Conservation (phyloP, 2,329 filamentous ascomycete species). For the Sclerotinia minor region DNA sequence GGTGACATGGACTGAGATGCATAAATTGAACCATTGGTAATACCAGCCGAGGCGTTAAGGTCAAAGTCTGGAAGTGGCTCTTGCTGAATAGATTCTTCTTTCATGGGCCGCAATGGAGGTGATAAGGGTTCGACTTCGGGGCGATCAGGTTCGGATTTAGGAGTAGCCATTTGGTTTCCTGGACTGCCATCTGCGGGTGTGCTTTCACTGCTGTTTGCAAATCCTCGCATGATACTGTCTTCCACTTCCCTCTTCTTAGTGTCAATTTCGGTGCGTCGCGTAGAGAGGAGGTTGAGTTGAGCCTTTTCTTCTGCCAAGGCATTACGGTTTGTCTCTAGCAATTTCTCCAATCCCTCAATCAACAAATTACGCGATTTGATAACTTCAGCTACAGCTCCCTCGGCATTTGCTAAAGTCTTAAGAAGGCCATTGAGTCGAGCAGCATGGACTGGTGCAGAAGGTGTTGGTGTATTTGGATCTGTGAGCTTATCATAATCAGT, state of each 20-base stretch:
- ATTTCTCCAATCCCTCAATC: slow-evolving; percentile 76
- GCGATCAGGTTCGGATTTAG: slow-evolving; percentile 62
- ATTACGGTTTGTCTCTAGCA: slow-evolving; percentile 71
- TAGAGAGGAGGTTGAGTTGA: slow-evolving; percentile 61
- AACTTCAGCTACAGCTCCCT: slow-evolving; percentile 83
- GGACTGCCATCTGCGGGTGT: slow-evolving; percentile 49
- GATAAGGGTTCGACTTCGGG: slow-evolving; percentile 86
- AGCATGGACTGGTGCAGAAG: slow-evolving; percentile 86
- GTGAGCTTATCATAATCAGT: slow-evolving; percentile 83
- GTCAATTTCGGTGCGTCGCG: slow-evolving; percentile 72
- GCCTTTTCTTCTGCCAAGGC: slow-evolving; percentile 70
- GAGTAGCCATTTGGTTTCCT: slow-evolving; percentile 43
- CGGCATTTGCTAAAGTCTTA: slow-evolving; percentile 82
- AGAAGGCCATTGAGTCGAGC: slow-evolving; percentile 86
- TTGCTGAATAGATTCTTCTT: slow-evolving; percentile 39
- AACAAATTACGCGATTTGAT: slow-evolving; percentile 81
- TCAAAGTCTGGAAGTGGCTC: slow-evolving; percentile 42
- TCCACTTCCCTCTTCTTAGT: slow-evolving; percentile 86
- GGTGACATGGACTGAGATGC: slow-evolving; percentile 31
- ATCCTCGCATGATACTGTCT: slow-evolving; percentile 82
- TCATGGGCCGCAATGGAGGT: slow-evolving; percentile 61
- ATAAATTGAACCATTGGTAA: slow-evolving; percentile 23
- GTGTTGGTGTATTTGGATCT: slow-evolving; percentile 65
- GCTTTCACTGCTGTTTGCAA: slow-evolving; percentile 59
- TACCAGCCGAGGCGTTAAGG: slow-evolving; percentile 42